phyloP scores from a whole-genome alignment of 805 yeast species.

The Grigorovia transvaalensis region DNA sequence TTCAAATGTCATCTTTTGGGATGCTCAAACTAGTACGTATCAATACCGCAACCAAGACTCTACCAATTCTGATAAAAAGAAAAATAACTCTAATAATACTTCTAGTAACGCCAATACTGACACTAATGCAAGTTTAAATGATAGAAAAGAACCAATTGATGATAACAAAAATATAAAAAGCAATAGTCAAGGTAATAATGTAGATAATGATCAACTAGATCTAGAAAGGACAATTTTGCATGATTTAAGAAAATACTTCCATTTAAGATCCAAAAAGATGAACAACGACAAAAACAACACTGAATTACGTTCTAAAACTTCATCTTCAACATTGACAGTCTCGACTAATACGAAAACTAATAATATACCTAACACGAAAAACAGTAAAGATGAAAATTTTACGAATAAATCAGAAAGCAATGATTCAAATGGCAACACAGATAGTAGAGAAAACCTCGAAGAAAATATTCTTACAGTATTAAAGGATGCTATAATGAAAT shows the following conservation, averaged over 20 bases:
- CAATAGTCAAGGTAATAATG: not conserved
- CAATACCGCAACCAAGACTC: not conserved
- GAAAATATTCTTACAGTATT: constrained; percentile 44
- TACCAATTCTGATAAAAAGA: not conserved
- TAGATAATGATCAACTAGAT: constrained; percentile 11
- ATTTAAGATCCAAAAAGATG: constrained; percentile 14
- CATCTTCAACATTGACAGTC: not conserved
- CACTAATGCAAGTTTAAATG: not conserved
- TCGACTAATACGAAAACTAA: constrained; percentile 1
- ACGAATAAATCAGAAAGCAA: not conserved
- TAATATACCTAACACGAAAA: not conserved
- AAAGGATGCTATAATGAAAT: constrained; percentile 51
- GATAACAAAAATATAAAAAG: not conserved
- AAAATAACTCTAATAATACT: not conserved
- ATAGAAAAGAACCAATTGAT: not conserved
- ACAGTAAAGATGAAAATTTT: not conserved
- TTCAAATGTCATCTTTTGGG: constrained; percentile 37
- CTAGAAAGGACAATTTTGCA: constrained; percentile 35
- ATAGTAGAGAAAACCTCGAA: constrained; percentile 25
- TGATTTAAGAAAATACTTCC: constrained; percentile 53
- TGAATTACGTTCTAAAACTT: not conserved
- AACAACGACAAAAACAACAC: not conserved
- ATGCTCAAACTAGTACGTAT: constrained; percentile 10
- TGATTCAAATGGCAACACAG: not conserved
- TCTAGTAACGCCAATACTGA: too few relatives aligned